Conservation (phyloP, 1,284 basidiomycete species). For the Rhizoctonia solani region DNA sequence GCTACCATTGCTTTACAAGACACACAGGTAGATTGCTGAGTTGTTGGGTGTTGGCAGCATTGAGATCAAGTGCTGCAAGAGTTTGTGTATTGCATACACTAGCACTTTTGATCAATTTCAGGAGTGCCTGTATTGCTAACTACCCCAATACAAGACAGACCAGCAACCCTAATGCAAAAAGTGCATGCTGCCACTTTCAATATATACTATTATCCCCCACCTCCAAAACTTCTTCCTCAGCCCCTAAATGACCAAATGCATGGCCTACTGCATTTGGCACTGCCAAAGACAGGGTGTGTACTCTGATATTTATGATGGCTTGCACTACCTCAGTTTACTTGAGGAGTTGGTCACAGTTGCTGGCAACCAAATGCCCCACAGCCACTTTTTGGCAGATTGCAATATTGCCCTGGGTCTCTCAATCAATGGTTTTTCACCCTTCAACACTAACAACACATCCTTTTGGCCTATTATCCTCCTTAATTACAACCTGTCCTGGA, state of each 20-base stretch:
- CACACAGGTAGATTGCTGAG: background rate
- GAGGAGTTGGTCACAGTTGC: background rate
- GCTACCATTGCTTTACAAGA: background rate
- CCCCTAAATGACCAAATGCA: background rate
- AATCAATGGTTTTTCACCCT: constrained; percentile 19
- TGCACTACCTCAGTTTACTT: constrained; percentile 18
- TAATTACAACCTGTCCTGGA: constrained; percentile 39
- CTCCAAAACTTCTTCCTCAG: constrained; percentile 13
- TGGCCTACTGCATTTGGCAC: constrained; percentile 17
- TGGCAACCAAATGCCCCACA: background rate
- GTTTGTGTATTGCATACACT: constrained; percentile 32
- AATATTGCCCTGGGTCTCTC: constrained; percentile 35
- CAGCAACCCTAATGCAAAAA: background rate
- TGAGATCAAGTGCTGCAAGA: constrained; percentile 31
- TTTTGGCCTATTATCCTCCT: constrained; percentile 39
- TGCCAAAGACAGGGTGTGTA: background rate
- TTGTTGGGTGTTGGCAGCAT: background rate
- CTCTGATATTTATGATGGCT: constrained; percentile 34
- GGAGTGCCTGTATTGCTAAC: constrained; percentile 26
- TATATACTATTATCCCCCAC: constrained; percentile 33
- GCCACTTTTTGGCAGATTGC: constrained; percentile 7
- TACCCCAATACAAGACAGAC: constrained; percentile 12
- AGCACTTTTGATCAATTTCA: background rate
- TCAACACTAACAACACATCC: constrained; percentile 4
- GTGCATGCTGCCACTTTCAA: background rate